Percentiles rank a stretch among this genome's conserved stretches.
phyloP scores from a whole-genome alignment of 208 protist species.

The Herpetomonas muscarum region DNA sequence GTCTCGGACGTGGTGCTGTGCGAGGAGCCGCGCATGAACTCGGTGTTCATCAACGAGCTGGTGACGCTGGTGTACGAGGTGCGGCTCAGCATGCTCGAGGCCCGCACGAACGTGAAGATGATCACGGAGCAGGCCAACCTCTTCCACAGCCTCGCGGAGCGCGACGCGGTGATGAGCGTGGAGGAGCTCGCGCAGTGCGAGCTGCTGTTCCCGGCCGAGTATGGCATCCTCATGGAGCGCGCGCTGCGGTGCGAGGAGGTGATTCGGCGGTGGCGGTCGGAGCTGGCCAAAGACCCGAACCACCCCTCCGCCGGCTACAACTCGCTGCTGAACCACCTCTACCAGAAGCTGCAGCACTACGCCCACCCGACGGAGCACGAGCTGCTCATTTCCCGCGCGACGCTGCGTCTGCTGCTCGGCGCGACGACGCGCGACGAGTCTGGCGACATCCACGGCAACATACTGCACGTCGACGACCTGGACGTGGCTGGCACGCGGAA shows the following conservation, averaged over 20 bases:
- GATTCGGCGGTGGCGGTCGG: constrained; percentile 23
- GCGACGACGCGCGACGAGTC: constrained; percentile 29
- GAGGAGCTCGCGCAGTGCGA: constrained; percentile 19
- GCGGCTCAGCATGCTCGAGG: constrained; percentile 38
- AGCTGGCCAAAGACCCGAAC: constrained; percentile 19
- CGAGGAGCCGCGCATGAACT: constrained; percentile 38
- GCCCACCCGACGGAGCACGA: constrained; percentile 20
- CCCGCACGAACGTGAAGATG: constrained; percentile 1
- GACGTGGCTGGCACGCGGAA: constrained; percentile 43
- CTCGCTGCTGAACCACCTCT: constrained; percentile 33
- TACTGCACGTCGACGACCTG: constrained; percentile 47
- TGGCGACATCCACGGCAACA: constrained; percentile 31
- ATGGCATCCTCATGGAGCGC: constrained; percentile 28
- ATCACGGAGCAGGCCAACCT: not conserved
- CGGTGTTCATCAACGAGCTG: constrained; percentile 46
- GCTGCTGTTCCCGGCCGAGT: constrained; percentile 24
- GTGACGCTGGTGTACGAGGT: constrained; percentile 51
- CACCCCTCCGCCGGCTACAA: constrained; percentile 27
- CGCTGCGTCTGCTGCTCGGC: constrained; percentile 45
- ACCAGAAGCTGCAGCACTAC: constrained; percentile 21
- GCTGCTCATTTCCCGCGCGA: constrained; percentile 25
- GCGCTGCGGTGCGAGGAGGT: constrained; percentile 26
- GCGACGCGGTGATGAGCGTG: constrained; percentile 7
- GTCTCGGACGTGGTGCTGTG: constrained; percentile 43
- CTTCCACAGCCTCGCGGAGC: constrained; percentile 1